Conservation (phyloP, 2,329 filamentous ascomycete species). For the Arthrinium phaeospermum region DNA sequence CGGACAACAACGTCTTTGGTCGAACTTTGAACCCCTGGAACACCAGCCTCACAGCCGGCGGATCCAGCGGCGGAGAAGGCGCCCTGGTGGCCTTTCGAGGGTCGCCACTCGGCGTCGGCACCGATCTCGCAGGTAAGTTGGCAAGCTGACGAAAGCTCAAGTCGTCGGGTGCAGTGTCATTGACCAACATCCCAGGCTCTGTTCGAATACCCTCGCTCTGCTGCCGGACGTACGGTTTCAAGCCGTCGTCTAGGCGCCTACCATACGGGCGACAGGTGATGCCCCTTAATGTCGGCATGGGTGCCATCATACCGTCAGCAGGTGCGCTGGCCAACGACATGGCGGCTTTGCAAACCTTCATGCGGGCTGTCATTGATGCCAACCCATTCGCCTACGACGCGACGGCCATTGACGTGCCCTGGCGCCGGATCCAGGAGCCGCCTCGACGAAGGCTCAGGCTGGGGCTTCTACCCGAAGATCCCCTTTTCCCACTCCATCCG, state of each 20-base stretch:
- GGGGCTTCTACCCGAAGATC: conserved; percentile 27
- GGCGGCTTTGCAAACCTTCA: conserved; percentile 23
- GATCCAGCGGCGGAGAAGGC: conserved; percentile 28
- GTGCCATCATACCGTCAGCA: conserved; percentile 23
- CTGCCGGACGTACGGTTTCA: conserved; percentile 29
- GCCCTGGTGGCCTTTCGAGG: conserved; percentile 27
- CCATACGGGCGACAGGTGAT: conserved; percentile 26
- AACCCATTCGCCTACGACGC: conserved; percentile 24
- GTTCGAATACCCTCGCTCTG: conserved; percentile 28
- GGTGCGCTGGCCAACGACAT: conserved; percentile 28
- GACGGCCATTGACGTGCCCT: conserved; percentile 25
- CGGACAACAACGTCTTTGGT: neutral
- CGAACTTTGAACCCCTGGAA: neutral
- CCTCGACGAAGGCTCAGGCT: conserved; percentile 20
- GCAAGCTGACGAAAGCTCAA: no score
- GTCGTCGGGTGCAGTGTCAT: no score
- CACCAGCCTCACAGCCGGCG: conserved; percentile 23
- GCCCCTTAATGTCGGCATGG: conserved; percentile 23
- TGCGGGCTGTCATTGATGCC: conserved; percentile 25
- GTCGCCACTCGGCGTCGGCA: conserved; percentile 28
- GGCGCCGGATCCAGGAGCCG: conserved; percentile 13
- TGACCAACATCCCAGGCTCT: conserved; percentile 24
- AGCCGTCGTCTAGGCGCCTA: conserved; percentile 23
- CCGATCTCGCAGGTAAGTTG: conserved; percentile 26
- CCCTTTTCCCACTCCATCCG: conserved; percentile 25